These are phyloP conservation scores for Penicillium sp. DNA, from an alignment of 2,329 filamentous ascomycete species.

Conservation along the genomic window DNA sequence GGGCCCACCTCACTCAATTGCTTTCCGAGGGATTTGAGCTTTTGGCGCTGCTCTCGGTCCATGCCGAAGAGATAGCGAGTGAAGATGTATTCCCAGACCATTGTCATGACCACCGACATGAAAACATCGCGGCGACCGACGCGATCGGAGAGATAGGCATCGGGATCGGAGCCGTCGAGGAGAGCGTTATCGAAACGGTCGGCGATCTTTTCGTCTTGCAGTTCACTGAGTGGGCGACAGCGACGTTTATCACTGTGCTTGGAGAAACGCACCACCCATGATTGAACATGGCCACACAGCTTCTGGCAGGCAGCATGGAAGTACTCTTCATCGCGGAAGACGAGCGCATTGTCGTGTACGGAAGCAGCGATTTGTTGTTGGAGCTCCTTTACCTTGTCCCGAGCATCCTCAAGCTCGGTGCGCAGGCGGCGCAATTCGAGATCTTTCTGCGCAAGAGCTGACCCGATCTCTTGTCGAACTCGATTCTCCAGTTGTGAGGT, in stretches of 20 bases:
- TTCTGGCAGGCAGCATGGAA: constrained; percentile 92
- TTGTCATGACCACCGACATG: constrained; percentile 98
- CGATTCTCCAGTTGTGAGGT: constrained; percentile 61
- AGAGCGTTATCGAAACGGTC: constrained; percentile 92
- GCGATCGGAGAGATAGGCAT: constrained; percentile 80
- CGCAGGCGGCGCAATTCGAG: constrained; percentile 75
- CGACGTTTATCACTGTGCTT: constrained; percentile 93
- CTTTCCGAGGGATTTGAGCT: constrained; percentile 94
- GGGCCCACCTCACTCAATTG: constrained; percentile 84
- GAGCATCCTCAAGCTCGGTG: constrained; percentile 69
- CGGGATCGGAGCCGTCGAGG: constrained; percentile 89
- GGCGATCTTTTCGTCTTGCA: constrained; percentile 88
- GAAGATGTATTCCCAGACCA: constrained; percentile 99
- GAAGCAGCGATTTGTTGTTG: constrained; percentile 58
- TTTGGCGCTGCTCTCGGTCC: constrained; percentile 95
- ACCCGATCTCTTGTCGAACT: constrained; percentile 58
- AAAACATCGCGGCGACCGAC: constrained; percentile 88
- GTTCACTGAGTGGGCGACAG: constrained; percentile 76
- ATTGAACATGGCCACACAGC: constrained; percentile 90
- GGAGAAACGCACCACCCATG: constrained; percentile 96
- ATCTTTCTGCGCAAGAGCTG: constrained; percentile 74
- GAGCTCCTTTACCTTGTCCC: constrained; percentile 57
- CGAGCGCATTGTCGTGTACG: constrained; percentile 69
- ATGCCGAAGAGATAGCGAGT: constrained; percentile 97
- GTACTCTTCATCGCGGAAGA: constrained; percentile 83